Base-by-base conservation (phyloP, 164 flowering plant species). In the Magnolia sinica region DNA sequence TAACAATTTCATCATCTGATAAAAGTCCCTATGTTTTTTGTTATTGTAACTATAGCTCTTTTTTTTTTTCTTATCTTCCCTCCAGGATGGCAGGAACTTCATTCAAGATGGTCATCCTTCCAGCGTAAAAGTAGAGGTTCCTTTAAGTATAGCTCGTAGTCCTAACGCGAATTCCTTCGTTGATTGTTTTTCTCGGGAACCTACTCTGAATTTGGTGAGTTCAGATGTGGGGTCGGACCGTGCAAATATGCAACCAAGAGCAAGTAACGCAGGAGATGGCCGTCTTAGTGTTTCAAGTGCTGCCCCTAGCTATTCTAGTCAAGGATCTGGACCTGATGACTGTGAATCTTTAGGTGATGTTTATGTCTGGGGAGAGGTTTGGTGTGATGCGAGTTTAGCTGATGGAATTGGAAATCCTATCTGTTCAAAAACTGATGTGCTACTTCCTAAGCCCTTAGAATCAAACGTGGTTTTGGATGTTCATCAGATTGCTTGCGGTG, bases 281-380 rank as follows among this genome's bases (percentile, higher is more conserved):
- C 92, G 98, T 29, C 73, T 89, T 75, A 95, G 99, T 78, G 87
- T 95, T 78, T 93, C 99, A 71, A 92, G 97, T 87, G 89, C 91
- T 79, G 73, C 70, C 50, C 94, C 93, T 50, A 92, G 97, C 82
- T 87, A 90, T 83, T 90, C 98, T 74, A 92, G 95, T 87, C 88
- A 81, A 78, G 88, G 97, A 79, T 93, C 98, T 71, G 98, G 97
- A 75, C 94, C 90, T 75, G 98, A 95, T 88, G 98, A 95, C 77
- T 85, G 88, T 79, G 98, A 93, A 81, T 90, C 95, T 24, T 78
- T 93, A 31, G 98, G 98, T n/a, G 98, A 95, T 87, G 97, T 95
- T 76, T 95, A 91, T 81, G 83, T 95, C 8, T 95, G 98, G 98
- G 98, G 98, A 64, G 94, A 90, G 80, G 83, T 93, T 20, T 91